Percentiles rank a stretch among this genome's conserved stretches.
Conservation (phyloP, 441 rosid species). For the Euphorbia schlechtendalii region DNA sequence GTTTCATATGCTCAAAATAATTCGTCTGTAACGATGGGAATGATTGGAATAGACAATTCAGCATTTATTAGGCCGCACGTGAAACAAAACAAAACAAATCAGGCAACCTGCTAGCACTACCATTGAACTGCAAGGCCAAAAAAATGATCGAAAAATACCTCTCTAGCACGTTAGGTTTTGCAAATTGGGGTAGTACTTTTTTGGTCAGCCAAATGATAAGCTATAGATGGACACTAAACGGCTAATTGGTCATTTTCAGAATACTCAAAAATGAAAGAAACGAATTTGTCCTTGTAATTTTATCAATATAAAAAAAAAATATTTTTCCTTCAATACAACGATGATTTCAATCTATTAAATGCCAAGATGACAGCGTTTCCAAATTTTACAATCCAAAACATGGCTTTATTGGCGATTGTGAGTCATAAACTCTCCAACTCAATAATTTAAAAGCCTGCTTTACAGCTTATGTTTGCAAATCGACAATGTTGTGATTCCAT, state of each 20-base stretch:
- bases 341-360: conserved; percentile 9
- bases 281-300: not conserved
- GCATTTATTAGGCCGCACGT: too few species aligned
- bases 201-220: conserved; percentile 94
- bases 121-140: too few species aligned
- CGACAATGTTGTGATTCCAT: not conserved
- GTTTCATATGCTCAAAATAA: too few species aligned
- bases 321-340: conserved; percentile 66
- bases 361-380: not conserved
- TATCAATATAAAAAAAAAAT: conserved; percentile 41
- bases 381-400: conserved; percentile 3
- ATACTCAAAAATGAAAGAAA: conserved; percentile 3
- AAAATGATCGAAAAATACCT: conserved; percentile 56
- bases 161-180: conserved; percentile 86
- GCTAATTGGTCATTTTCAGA: conserved; percentile 50
- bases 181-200: conserved; percentile 94
- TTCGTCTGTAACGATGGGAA: too few species aligned
- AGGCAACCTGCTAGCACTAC: too few species aligned
- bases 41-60: too few species aligned
- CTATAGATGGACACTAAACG: conserved; percentile 81
- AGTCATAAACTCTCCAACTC: too few species aligned
- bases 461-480: not conserved
- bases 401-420: not conserved
- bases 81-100: too few species aligned
- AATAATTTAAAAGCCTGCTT: too few species aligned